A percentile compares a stretch with the other conserved stretches of the same genome.
Evolutionary conservation across 768 basidiomycete species (phyloP).

Genomic region (Kwoniella pini): DNA sequence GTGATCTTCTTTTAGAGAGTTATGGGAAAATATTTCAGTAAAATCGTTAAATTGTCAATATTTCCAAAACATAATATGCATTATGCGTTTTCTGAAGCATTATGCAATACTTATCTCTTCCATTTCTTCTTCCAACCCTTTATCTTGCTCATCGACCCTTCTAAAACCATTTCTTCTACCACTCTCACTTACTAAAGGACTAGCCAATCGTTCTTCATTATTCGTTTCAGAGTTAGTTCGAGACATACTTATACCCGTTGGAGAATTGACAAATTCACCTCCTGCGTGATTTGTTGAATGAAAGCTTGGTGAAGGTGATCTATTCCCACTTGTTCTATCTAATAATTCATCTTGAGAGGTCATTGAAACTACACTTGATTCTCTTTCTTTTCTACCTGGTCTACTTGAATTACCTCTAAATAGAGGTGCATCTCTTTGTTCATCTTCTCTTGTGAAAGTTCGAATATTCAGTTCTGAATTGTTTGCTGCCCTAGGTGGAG

Average conservation of each 20-base stretch:
- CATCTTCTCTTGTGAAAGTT: constrained; percentile 21
- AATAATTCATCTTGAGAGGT: constrained; percentile 35
- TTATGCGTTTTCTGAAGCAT: neutral
- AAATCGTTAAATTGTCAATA: too few species aligned
- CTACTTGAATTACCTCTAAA: constrained; percentile 1
- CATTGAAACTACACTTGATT: constrained; percentile 30
- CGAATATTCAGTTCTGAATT: constrained; percentile 13
- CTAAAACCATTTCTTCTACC: neutral
- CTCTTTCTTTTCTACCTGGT: constrained; percentile 24
- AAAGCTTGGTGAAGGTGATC: constrained; percentile 2
- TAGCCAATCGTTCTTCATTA: neutral
- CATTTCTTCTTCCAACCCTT: constrained; percentile 35
- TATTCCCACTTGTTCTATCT: constrained; percentile 4
- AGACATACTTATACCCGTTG: constrained; percentile 9
- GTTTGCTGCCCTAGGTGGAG: constrained; percentile 32
- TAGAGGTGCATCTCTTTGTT: constrained; percentile 23
- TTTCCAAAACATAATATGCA: too few species aligned
- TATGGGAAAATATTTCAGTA: too few species aligned
- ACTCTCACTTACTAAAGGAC: neutral
- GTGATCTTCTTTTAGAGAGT: too few species aligned
- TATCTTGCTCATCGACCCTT: neutral
- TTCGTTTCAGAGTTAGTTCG: neutral
- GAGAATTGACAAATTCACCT: constrained; percentile 2
- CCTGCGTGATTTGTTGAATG: neutral
- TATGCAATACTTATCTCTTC: constrained; percentile 31